phyloP scores from a whole-genome alignment of 768 basidiomycete species.

The Tubosaeta sp. region DNA sequence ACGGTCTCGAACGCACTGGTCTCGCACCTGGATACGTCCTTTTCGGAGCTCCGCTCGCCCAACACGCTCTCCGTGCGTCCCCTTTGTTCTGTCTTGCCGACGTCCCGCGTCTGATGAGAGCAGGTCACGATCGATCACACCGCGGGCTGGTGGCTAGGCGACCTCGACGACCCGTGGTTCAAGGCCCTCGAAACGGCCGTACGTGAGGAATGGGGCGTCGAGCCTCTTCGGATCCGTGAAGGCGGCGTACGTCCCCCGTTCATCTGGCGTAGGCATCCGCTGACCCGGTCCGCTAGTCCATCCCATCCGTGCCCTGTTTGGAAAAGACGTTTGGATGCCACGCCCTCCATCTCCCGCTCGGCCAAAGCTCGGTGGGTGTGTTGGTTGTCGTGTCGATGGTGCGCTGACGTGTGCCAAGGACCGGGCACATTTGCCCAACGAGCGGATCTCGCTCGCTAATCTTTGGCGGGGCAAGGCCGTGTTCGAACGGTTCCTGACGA shows the following conservation, averaged over 20 bases:
- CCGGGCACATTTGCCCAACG: conserved; percentile 91
- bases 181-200: conserved; percentile 80
- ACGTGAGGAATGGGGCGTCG: conserved; percentile 79
- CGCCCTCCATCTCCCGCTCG: conserved; percentile 91
- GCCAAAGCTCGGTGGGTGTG: conserved; percentile 73
- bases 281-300: conserved; percentile 51
- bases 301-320: conserved; percentile 89
- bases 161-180: conserved; percentile 83
- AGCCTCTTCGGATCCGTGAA: conserved; percentile 86
- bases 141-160: conserved; percentile 96
- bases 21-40: conserved; percentile 54
- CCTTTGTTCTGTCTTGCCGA: neutral
- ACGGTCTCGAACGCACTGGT: conserved; percentile 60
- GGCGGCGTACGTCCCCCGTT: conserved; percentile 67
- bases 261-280: neutral
- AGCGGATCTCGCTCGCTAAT: conserved; percentile 83
- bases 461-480: conserved; percentile 74
- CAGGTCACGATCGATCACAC: conserved; percentile 78
- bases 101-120: neutral
- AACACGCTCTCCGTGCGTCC: conserved; percentile 63
- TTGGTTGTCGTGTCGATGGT: neutral
- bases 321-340: conserved; percentile 89
- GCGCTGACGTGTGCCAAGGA: conserved; percentile 45
- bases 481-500: conserved; percentile 66
- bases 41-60: conserved; percentile 56